Conservation (phyloP, 768 basidiomycete species). For the Lactarius quietus region DNA sequence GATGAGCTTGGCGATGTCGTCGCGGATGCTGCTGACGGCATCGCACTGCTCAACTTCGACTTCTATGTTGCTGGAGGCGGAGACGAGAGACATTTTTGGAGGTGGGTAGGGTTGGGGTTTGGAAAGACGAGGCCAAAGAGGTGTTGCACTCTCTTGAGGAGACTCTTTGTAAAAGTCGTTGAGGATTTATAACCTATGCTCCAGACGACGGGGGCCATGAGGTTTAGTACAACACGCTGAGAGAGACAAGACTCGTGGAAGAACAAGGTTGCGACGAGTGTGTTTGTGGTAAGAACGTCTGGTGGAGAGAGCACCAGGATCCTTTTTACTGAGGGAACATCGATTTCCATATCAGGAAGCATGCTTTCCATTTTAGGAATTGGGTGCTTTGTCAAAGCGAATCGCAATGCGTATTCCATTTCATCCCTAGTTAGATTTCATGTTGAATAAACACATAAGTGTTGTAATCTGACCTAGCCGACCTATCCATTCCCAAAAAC, state of each 20-base stretch:
- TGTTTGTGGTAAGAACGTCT: neutral
- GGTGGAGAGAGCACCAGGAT: neutral
- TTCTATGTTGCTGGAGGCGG: neutral
- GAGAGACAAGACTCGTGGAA: neutral
- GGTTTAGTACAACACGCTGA: neutral
- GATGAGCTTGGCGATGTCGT: slow-evolving; percentile 8
- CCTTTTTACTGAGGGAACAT: slow-evolving; percentile 8
- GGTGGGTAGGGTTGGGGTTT: neutral
- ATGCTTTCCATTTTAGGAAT: slow-evolving; percentile 5
- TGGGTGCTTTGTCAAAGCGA: neutral
- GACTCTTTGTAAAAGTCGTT: neutral
- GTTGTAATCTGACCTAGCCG: too few species aligned
- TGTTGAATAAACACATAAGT: neutral
- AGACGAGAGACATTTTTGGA: slow-evolving; percentile 1
- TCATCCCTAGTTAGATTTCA: neutral
- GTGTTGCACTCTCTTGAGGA: neutral
- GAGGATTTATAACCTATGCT: slow-evolving; percentile 2
- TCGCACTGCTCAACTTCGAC: slow-evolving; percentile 5
- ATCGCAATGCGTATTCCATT: neutral
- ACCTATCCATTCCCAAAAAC: too few species aligned
- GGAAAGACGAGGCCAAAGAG: neutral
- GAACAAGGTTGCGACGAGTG: slow-evolving; percentile 14
- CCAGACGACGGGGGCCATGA: neutral
- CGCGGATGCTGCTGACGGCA: neutral
- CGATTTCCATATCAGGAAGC: slow-evolving; percentile 10